Base-by-base conservation (phyloP, 306 rosid species). In the Prunus dulcis region DNA sequence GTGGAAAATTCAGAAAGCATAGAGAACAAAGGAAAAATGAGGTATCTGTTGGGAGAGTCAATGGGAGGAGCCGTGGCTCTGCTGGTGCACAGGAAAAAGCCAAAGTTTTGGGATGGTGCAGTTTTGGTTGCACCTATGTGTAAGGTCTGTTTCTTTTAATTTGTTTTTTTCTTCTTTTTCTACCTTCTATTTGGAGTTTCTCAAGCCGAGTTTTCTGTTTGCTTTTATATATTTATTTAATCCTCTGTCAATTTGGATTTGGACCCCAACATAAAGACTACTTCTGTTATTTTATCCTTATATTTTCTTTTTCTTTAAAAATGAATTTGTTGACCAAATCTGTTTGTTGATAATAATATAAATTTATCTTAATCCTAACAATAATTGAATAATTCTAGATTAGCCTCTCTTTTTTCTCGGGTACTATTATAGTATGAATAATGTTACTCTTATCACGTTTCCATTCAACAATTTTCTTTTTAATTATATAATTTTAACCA, bases 11-110 rank as follows among this genome's bases (percentile, higher is more conserved):
- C 83, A 95, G 98, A 87, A 64, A 91, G 74, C 76, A 30, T 22
- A 17, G 97, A 87, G 57, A 87, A 92, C 75, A 84, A 73, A 56
- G 79, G 84, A 14, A 92, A 84, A 76, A 86, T 82, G 90, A 89
- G 96, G 77, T 91, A 11, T 77, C 78, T 96, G 78, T 3, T 92
- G 45, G 99, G 99, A 6, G 99, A 96, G 82, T 96, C 99, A 15
- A 89, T 96, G 98, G 99, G 99, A 80, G 99, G 99, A 78, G 97
- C 93, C 2, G 90, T 89, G 82, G 93, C 87, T 72, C 85, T 96
- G 14, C 84, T 84, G 3, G 70, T 96, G 74, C 91, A 96, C 76
- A 62, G 87, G 71, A 89, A 87, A 63, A 86, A 27, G 77, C 97
- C 97, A 19, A 70, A 74, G 0, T 96, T 25, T n/a, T 96, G 97